phyloP scores from a whole-genome alignment of 371 early-diverging fungal species.

The Mucor circinelloides region DNA sequence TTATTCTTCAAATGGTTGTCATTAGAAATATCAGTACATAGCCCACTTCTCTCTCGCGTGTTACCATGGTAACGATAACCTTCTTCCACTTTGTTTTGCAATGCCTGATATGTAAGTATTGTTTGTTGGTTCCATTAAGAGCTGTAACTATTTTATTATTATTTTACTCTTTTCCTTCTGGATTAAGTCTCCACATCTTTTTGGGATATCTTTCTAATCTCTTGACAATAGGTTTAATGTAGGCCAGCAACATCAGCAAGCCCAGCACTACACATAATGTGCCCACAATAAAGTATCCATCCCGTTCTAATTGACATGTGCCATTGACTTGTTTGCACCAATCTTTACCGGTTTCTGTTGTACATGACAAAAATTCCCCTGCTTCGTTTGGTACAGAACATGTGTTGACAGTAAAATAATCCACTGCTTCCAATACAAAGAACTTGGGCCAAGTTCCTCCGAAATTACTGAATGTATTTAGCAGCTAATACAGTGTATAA shows the following conservation, averaged over 20 bases:
- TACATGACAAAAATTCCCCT: conserved; percentile 59
- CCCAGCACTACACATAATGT: conserved; percentile 70
- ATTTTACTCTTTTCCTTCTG: conserved; percentile 4
- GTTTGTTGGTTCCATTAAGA: no score
- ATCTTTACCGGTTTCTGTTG: conserved; percentile 60
- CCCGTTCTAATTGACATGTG: conserved; percentile 64
- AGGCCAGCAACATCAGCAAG: conserved; percentile 55
- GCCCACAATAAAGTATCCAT: conserved; percentile 89
- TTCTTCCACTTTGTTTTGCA: no score
- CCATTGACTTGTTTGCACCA: conserved; percentile 72
- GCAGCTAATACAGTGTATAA: conserved; percentile 50
- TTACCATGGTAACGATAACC: no score
- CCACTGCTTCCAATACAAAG: conserved; percentile 94
- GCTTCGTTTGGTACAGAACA: conserved; percentile 51
- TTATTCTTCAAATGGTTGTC: not conserved
- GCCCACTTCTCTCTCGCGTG: no score
- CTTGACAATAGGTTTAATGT: conserved; percentile 70
- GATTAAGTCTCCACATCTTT: conserved; percentile 40
- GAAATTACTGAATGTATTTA: conserved; percentile 95
- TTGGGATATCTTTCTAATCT: conserved; percentile 65
- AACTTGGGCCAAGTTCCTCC: conserved; percentile 98
- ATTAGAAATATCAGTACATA: no score
- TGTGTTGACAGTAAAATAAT: conserved; percentile 78
- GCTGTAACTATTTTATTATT: not conserved
- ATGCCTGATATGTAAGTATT: not conserved